phyloP scores from a whole-genome alignment of 202 grass and related monocot genomes.

The Hordeum pubiflorum region DNA sequence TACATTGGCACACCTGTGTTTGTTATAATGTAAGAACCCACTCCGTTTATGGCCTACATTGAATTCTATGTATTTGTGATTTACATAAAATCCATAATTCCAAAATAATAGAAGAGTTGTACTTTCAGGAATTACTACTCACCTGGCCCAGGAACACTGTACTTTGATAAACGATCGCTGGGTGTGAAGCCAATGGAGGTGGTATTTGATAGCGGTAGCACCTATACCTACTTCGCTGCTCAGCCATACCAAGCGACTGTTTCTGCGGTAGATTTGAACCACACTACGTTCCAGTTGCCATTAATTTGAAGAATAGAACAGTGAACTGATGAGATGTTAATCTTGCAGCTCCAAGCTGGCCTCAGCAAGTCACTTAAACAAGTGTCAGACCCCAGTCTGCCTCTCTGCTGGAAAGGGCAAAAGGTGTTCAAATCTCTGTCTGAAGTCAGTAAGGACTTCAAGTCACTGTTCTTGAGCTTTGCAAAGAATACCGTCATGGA shows the following conservation, averaged over 20 bases:
- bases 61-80: neutral
- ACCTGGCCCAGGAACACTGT: constrained; percentile 52
- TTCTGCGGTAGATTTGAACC: constrained; percentile 48
- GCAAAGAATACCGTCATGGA: constrained; percentile 48
- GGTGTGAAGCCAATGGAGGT: constrained; percentile 60
- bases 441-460: constrained; percentile 80
- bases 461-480: constrained; percentile 57
- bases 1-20: neutral
- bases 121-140: constrained; percentile 79
- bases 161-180: constrained; percentile 43
- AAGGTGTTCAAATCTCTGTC: constrained; percentile 76
- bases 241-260: constrained; percentile 69
- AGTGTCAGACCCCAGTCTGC: constrained; percentile 35
- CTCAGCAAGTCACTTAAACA: constrained; percentile 57
- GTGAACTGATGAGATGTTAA: neutral
- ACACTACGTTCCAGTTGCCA: neutral
- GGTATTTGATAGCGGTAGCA: constrained; percentile 85
- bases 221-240: constrained; percentile 67
- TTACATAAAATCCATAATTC: neutral
- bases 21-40: neutral
- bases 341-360: constrained; percentile 57
- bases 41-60: neutral
- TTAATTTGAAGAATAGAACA: neutral
- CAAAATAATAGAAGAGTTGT: too few species aligned
- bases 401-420: constrained; percentile 79